These are phyloP conservation scores for Phaeosphaeriaceae sp. DNA, from an alignment of 2,329 filamentous ascomycete genomes.

Conservation along the genomic window DNA sequence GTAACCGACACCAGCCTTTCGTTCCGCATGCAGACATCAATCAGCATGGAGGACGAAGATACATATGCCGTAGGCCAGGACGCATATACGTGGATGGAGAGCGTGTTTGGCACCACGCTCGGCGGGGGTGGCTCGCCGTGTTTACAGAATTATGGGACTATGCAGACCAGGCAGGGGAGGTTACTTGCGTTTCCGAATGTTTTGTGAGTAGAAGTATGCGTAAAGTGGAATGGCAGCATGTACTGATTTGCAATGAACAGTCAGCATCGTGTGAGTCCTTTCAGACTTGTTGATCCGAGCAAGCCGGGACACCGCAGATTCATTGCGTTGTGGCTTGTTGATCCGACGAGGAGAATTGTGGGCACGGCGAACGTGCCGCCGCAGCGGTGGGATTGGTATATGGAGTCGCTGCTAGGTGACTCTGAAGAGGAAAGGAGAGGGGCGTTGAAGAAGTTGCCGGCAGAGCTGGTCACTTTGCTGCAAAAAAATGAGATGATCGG, in stretches of 20 bases:
- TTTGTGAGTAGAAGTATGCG: conserved; percentile 22
- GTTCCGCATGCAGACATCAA: conserved; percentile 27
- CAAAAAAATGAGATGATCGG: conserved; percentile 6
- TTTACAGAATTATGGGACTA: conserved; percentile 56
- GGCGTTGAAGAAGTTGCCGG: conserved; percentile 16
- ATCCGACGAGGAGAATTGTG: conserved; percentile 60
- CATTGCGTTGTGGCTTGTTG: conserved; percentile 65
- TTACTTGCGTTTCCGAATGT: conserved; percentile 64
- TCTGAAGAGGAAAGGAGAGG: not conserved
- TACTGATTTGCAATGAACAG: not conserved
- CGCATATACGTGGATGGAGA: conserved; percentile 20
- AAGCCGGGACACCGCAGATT: conserved; percentile 64
- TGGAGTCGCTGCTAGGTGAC: conserved; percentile 16
- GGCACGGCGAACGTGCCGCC: conserved; percentile 61
- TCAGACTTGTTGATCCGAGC: conserved; percentile 57
- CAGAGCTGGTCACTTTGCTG: conserved; percentile 20
- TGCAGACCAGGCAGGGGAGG: conserved; percentile 57
- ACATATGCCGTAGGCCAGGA: conserved; percentile 17
- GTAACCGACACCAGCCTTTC: conserved; percentile 52
- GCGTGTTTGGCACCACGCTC: conserved; percentile 17
- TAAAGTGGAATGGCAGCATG: not conserved
- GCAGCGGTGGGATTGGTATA: conserved; percentile 58
- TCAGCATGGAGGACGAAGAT: conserved; percentile 5
- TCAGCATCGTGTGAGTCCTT: conserved; percentile 44
- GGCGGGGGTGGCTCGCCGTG: conserved; percentile 10